Evolutionary conservation across 805 yeast genomes (phyloP), one percentile per base, ranked within the genome.

Genomic region (Teunomyces barrocoloradensis): DNA sequence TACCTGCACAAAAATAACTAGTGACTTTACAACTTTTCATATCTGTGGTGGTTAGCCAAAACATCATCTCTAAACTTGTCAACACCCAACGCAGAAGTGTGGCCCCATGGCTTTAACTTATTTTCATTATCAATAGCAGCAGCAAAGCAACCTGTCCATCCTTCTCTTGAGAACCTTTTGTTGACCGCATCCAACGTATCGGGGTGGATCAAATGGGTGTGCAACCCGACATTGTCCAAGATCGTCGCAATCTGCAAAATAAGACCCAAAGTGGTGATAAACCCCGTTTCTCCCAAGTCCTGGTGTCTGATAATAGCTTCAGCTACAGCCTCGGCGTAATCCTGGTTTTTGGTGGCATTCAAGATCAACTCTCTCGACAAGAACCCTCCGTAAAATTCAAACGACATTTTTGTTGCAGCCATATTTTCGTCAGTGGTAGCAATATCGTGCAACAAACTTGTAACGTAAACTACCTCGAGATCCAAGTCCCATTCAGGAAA

Each of bases 261-360:
- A 29, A 66, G 53, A 1, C 71, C 71, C 44, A 66, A 53, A 6
- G 65, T 54, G 10, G 71, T 65, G 50, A 66, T 66, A 45, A 49
- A 62, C 6, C 71, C 71, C 2, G 60, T 35, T 6, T 58, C 61
- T 21, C 70, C 71, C 29, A 66, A 53, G 55, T 66, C 68, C 46
- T 66, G 71, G 50, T 66, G 71, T 42, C 71, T 53, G 17, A 66
- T 63, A 21, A 66, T 60, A 6, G 71, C 70, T 52, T 66, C 71
- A 32, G 62, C 47, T 1, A 64, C 70, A 2, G 69, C 71, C 42
- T 66, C 71, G 3, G 71, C 69, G 43, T 53, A 64, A 35, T 62
- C 64, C 45, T 65, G 47, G 12, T 56, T 56, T 12, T 48, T 40
- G 9, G 67, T 52, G n/a, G 55, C 52, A 39, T 58, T 38, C 42